Evolutionary conservation across 306 rosid genomes (phyloP), one percentile per base, ranked within the genome.

Genomic region (Inga leiocalycina): DNA sequence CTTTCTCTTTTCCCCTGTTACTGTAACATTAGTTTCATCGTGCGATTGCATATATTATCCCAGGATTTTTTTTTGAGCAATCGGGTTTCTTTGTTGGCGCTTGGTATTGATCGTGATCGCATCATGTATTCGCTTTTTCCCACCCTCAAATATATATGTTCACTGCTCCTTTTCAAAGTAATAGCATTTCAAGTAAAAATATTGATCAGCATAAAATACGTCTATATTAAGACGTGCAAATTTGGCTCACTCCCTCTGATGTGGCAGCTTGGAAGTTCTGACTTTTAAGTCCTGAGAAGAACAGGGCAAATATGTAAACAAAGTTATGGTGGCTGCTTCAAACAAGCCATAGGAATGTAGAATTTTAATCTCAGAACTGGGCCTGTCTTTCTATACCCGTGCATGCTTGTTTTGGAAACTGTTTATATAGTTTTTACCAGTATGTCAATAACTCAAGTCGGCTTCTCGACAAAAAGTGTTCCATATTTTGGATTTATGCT

Each of bases 61-160:
- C 6, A 43, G 57, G 66, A 24, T n/a, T 13, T 66, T 59, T 39
- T 39, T 6, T 39, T 43, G 51, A 34, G 80, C 80, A 77, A 52
- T 62, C 74, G 82, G 57, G 82, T 69, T 81, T 85, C 54, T 81
- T 76, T 30, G 80, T 87, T 54, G 9, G 8, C 34, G 75, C 71
- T 57, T 74, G 81, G 72, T 1, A 52, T 74, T 71, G 51, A 48
- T 80, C 84, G 51, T 80, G 76, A 34, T 70, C 39, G 64, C 22
- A 69, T 74, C 62, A 49, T 20, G 74, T 54, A 43, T 61, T 80
- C 43, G 52, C 39, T 72, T 69, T 2, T 13, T 20, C 19, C 10
- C 62, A 8, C 27, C 6, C 14, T 8, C 48, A 51, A 22, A 56
- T 52, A 49, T 78, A 0, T 67, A 5, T 54, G 34, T 45, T 32